phyloP scores from a whole-genome alignment of 192 early-diverging fungal species.

The Oehlia diaphana region DNA sequence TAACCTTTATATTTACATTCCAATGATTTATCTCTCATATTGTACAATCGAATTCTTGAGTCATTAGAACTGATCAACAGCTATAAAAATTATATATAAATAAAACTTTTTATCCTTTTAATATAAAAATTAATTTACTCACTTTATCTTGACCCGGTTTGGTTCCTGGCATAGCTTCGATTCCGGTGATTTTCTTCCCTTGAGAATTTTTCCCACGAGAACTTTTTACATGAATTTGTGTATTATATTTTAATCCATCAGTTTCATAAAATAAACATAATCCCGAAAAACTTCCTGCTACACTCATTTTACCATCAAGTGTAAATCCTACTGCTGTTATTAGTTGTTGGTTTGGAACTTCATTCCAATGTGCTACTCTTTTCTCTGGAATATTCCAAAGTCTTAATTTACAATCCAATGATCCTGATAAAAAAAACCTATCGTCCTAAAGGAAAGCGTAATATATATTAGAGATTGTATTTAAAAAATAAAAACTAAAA shows the following conservation, averaged over 20 bases:
- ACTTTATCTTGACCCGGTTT: conserved; percentile 57
- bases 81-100: not conserved
- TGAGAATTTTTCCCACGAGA: conserved; percentile 58
- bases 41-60: conserved; percentile 78
- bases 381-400: conserved; percentile 84
- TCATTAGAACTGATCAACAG: conserved; percentile 79
- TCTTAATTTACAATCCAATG: conserved; percentile 75
- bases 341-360: conserved; percentile 63
- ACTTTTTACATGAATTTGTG: conserved; percentile 73
- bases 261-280: conserved; percentile 83
- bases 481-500: not conserved
- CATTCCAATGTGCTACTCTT: conserved; percentile 75
- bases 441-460: conserved; percentile 55
- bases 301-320: conserved; percentile 66
- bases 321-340: conserved; percentile 82
- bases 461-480: not conserved
- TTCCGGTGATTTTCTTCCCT: conserved; percentile 81
- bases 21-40: conserved; percentile 74
- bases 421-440: conserved; percentile 77
- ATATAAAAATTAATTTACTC: not conserved
- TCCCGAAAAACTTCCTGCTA: conserved; percentile 76
- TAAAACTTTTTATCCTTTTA: not conserved
- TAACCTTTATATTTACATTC: conserved; percentile 80
- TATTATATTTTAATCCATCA: conserved; percentile 76
- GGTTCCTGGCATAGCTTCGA: conserved; percentile 63